Base-by-base conservation (phyloP, 257 asterid genomes). In the Ballota nigra region DNA sequence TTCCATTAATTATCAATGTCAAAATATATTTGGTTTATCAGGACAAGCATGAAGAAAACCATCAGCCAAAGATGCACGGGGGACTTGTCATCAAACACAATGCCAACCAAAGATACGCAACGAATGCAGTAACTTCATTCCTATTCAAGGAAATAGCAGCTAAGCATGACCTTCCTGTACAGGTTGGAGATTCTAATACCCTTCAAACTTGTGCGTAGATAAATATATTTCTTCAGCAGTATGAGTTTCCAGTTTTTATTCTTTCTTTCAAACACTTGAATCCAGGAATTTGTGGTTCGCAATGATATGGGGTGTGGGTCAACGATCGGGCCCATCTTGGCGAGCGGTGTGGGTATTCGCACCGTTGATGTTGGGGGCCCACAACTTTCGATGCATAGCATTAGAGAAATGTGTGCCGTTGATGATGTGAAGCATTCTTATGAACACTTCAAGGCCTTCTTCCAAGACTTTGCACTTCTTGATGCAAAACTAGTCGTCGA, bases 41-140 rank as follows among this genome's bases (percentile, higher is more conserved):
- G 99, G 99, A 92, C 43, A 92, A 81, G 82, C 99, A 95, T 51
- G 99, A 95, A 80, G 98, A 95, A 62, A 92, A 92, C 78, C 99
- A 95, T 72, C 98, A 87, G 79, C 99, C 99, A 6, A 89, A 89
- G 82, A 69, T 94, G 85, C 99, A 91, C 12, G 85, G 97, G 15
- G 99, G 99, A 33, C 97, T 94, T 4, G 97, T 87, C 40, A 91
- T 94, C 2, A 94, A 94, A 74, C 94, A 89, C 84, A 94, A 91
- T n/a, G 99, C 96, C 9, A 94, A 89, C 83, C 99, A 94, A 70
- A 89, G 97, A 70, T 94, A 94, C 63, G 97, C 97, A 51, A 91
- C 98, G 28, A 94, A 94, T 75, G 96, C 98, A 4, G 83, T 94
- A 73, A 94, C 97, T 66, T 79, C 99, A 69, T 94, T 94, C 73